Evolutionary conservation across 139 green algal species (phyloP).

Genomic region (Zygnema cylindricum): DNA sequence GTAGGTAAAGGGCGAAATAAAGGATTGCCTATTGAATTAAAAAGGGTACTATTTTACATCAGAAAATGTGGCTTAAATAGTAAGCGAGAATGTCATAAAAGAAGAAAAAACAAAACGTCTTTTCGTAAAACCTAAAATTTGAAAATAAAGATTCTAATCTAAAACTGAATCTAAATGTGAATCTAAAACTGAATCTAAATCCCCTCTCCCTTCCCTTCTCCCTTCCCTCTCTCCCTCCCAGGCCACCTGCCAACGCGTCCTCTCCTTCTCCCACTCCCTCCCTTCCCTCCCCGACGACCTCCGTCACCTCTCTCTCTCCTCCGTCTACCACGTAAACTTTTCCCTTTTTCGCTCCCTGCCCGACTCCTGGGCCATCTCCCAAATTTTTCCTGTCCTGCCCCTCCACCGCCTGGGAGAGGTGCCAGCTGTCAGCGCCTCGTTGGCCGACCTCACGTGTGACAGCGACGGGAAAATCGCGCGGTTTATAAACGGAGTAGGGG

Average conservation of each 20-base stretch:
- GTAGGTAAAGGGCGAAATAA: no score
- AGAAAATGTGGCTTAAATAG: no score
- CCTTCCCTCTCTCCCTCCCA: slow-evolving; percentile 13
- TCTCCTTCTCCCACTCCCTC: not conserved
- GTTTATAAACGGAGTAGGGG: slow-evolving; percentile 65
- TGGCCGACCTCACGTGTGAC: slow-evolving; percentile 77
- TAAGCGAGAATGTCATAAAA: no score
- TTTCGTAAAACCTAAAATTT: no score
- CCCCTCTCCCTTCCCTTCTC: no score
- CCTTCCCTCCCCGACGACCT: slow-evolving; percentile 34
- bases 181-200: no score
- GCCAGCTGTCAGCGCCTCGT: slow-evolving; percentile 63
- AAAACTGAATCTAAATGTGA: no score
- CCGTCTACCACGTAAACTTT: slow-evolving; percentile 67
- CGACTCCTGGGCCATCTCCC: slow-evolving; percentile 75
- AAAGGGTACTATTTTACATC: no score
- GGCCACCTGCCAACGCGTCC: slow-evolving; percentile 55
- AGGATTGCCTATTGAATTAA: no score
- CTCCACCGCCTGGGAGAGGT: slow-evolving; percentile 70
- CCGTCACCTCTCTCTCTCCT: slow-evolving; percentile 33
- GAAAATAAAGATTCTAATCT: no score
- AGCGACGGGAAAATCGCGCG: slow-evolving; percentile 70
- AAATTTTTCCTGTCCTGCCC: slow-evolving; percentile 78
- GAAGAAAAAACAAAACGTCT: no score
- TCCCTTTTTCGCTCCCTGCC: slow-evolving; percentile 72